Evolutionary conservation across 1,284 basidiomycete species (phyloP), one percentile per base, ranked within the genome.

Genomic region (Ceratobasidium sp.): DNA sequence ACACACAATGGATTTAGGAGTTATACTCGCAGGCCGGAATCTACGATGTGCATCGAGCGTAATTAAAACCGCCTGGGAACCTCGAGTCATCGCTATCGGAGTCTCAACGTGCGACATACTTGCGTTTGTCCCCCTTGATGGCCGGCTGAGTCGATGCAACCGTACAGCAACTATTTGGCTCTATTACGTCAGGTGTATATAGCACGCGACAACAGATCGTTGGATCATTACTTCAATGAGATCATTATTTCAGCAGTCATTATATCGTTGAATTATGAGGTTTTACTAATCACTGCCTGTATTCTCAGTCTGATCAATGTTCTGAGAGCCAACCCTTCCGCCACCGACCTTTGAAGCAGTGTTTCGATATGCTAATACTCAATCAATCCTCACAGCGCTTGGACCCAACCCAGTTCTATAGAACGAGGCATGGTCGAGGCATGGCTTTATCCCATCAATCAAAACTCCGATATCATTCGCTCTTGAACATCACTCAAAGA

Each of bases 401-500:
- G 17, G 45, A 34, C n/a, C 56, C 25, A 32, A 58, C 31, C 38
- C 27, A 27, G 45, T 43, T 58, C 56, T 29, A 20, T 34, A 34
- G 43, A 32, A 42, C 49, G 49, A 65, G 49, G 60, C 60, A 53
- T 53, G 60, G 34, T 25, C 35, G 13, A 53, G 34, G 34, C 60
- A 65, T 50, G 60, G 5, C 49, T 32, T 45, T 62, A 38, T 62
- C 58, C 58, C 43, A 31, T 50, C n/a, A 25, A 62, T 42, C 60
- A 65, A 65, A 47, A 65, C 60, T 65, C 60, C 60, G 60, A 65
- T 38, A 42, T 57, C 45, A 32, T 20, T 50, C 20, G 34, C 27
- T 49, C 49, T 65, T 49, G 60, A 27, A 65, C 38, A 65, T 65
- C 60, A 65, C 47, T 65, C 25, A 49, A 27, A 20, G 60, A 65